A percentile compares a stretch with the other conserved stretches of the same genome.
Evolutionary conservation across 1,139 yeast species (phyloP).

Genomic region (Kurtzmaniella quercitrusa): DNA sequence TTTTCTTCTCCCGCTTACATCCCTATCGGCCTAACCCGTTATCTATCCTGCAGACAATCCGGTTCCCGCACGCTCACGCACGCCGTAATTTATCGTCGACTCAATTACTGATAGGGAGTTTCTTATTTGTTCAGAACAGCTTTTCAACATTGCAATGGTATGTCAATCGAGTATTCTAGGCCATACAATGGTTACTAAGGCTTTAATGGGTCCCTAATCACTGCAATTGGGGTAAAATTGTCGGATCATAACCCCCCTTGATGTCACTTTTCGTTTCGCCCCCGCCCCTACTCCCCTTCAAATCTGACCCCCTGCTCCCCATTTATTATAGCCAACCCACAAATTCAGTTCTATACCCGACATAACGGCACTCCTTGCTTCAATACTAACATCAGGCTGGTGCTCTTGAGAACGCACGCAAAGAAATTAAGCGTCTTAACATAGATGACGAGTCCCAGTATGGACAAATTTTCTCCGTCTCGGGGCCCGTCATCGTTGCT

Average conservation of each 20-base stretch:
- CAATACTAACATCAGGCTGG: constrained; percentile 63
- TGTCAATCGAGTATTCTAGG: too few relatives aligned
- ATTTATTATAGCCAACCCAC: neutral
- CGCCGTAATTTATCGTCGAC: constrained; percentile 8
- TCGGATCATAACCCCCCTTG: too few relatives aligned
- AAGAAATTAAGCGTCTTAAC: constrained; percentile 82
- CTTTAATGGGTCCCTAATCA: neutral
- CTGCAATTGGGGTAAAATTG: neutral
- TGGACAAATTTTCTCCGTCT: constrained; percentile 88
- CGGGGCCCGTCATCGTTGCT: constrained; percentile 97
- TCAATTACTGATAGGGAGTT: constrained; percentile 3
- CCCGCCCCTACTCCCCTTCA: neutral
- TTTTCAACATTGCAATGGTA: neutral
- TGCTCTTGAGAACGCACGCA: constrained; percentile 95
- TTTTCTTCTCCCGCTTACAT: neutral
- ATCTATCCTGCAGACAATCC: constrained; percentile 5
- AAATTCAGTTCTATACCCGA: too few relatives aligned
- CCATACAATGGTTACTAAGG: too few relatives aligned
- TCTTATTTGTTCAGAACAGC: neutral
- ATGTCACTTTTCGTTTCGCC: too few relatives aligned
- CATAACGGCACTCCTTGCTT: too few relatives aligned
- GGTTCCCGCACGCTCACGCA: constrained; percentile 5
- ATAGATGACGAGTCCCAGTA: constrained; percentile 76
- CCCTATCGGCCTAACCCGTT: neutral
- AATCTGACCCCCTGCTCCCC: neutral